Conservation (phyloP, 805 yeast genomes). For the Ogataea kodamae region DNA sequence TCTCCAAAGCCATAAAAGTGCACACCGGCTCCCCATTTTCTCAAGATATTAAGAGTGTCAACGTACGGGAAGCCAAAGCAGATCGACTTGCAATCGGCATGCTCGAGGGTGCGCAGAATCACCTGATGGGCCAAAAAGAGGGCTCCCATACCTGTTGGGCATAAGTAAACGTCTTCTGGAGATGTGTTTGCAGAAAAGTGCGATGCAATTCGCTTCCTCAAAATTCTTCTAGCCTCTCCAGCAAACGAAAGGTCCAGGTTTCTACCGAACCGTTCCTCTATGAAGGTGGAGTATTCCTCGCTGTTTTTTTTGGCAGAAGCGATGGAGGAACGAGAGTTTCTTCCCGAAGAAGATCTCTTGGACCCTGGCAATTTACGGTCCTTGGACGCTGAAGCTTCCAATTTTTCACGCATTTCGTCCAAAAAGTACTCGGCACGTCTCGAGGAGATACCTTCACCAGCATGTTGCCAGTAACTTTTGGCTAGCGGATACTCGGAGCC, state of each 20-base stretch:
- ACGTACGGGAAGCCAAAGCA: slow-evolving; percentile 97
- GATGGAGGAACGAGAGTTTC: slow-evolving; percentile 29
- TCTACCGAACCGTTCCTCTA: slow-evolving; percentile 90
- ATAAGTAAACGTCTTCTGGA: slow-evolving; percentile 71
- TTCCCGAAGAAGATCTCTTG: slow-evolving; percentile 18
- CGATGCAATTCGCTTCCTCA: slow-evolving; percentile 72
- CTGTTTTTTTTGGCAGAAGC: slow-evolving; percentile 20
- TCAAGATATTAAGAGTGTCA: slow-evolving; percentile 81
- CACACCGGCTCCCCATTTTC: slow-evolving; percentile 90
- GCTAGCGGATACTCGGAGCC: slow-evolving; percentile 55
- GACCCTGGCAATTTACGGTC: slow-evolving; percentile 18
- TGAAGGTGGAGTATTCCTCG: slow-evolving; percentile 59
- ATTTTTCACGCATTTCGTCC: slow-evolving; percentile 49
- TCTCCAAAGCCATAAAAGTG: slow-evolving; percentile 85
- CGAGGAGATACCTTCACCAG: slow-evolving; percentile 96
- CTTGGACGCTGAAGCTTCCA: slow-evolving; percentile 28
- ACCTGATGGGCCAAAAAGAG: slow-evolving; percentile 75
- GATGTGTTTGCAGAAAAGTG: slow-evolving; percentile 39
- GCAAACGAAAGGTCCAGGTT: slow-evolving; percentile 77
- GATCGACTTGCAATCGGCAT: slow-evolving; percentile 57
- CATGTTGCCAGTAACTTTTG: slow-evolving; percentile 92
- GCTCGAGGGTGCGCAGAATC: slow-evolving; percentile 17
- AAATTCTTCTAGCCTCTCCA: slow-evolving; percentile 67
- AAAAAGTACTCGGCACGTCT: slow-evolving; percentile 82
- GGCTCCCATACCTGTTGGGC: slow-evolving; percentile 91